Evolutionary conservation across 345 rosid species (phyloP).

Genomic region (Camelina neglecta): DNA sequence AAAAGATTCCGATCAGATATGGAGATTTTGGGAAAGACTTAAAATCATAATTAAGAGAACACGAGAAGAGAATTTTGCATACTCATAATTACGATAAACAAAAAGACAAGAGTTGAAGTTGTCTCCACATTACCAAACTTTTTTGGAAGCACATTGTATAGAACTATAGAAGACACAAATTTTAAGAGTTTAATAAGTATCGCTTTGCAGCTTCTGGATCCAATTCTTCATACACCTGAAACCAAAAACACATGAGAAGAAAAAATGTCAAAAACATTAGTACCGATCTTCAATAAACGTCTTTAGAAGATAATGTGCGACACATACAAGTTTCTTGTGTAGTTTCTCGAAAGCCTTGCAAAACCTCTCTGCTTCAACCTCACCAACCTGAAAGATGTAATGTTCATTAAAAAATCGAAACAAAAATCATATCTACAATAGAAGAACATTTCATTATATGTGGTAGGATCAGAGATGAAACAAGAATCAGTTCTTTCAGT

Average conservation of each 20-base stretch:
- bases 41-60: conserved; percentile 31
- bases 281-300: not conserved
- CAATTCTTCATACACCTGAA: conserved; percentile 74
- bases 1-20: not conserved
- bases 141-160: conserved; percentile 19
- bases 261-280: not conserved
- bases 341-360: conserved; percentile 74
- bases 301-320: not conserved
- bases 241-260: conserved; percentile 3
- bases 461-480: conserved; percentile 23
- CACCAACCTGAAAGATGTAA: conserved; percentile 57
- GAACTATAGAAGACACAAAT: not conserved
- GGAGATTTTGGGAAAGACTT: conserved; percentile 6
- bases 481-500: conserved; percentile 11
- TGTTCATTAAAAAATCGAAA: conserved; percentile 1
- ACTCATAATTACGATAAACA: conserved; percentile 23
- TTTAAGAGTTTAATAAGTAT: conserved; percentile 35
- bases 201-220: conserved; percentile 62
- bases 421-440: not conserved
- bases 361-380: conserved; percentile 73
- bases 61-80: conserved; percentile 22
- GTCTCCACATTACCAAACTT: conserved; percentile 29
- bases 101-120: not conserved
- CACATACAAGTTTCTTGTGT: conserved; percentile 79
- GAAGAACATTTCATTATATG: not conserved